Percentiles rank a stretch among this genome's conserved stretches.
These are phyloP conservation scores for Aspergillus mulundensis DNA, from an alignment of 495 filamentous ascomycete species.

Conservation along the genomic window DNA sequence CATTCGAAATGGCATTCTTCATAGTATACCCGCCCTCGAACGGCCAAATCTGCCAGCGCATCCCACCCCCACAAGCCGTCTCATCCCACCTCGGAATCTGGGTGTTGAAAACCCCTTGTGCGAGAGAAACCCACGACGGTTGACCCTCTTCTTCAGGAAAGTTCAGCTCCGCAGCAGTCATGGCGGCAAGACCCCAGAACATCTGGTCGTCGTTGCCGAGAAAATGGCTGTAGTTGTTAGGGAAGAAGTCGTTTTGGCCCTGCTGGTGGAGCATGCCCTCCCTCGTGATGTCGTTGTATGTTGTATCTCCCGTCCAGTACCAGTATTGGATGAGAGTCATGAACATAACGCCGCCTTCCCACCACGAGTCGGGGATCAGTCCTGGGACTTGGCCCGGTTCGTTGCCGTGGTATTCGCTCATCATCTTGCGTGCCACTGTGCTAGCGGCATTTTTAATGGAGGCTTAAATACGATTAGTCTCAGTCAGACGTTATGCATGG, in stretches of 20 bases:
- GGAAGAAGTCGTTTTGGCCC: slow-evolving; percentile 65
- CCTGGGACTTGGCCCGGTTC: slow-evolving; percentile 58
- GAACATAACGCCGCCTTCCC: slow-evolving; percentile 73
- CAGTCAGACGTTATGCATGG: not conserved
- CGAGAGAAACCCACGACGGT: slow-evolving; percentile 61
- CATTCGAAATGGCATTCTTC: slow-evolving; percentile 78
- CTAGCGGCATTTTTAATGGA: slow-evolving; percentile 60
- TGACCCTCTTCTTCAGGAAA: slow-evolving; percentile 58
- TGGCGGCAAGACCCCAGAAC: slow-evolving; percentile 73
- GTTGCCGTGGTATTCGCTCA: slow-evolving; percentile 63
- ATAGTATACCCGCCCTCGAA: slow-evolving; percentile 79
- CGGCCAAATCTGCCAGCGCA: slow-evolving; percentile 81
- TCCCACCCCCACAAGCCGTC: slow-evolving; percentile 65
- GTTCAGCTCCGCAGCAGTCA: slow-evolving; percentile 69
- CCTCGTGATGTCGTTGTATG: slow-evolving; percentile 61
- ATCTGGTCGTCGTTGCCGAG: slow-evolving; percentile 73
- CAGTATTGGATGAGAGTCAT: slow-evolving; percentile 74
- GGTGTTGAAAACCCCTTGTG: slow-evolving; percentile 59
- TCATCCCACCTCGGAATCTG: slow-evolving; percentile 66
- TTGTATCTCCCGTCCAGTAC: slow-evolving; percentile 66
- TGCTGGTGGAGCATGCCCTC: slow-evolving; percentile 67
- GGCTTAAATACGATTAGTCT: slow-evolving; percentile 28
- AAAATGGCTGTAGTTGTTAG: slow-evolving; percentile 44
- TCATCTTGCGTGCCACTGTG: slow-evolving; percentile 59
- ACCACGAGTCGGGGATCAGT: slow-evolving; percentile 65